Evolutionary conservation across 495 filamentous ascomycete genomes (phyloP).

Genomic region (Hypoxylon trugodes): DNA sequence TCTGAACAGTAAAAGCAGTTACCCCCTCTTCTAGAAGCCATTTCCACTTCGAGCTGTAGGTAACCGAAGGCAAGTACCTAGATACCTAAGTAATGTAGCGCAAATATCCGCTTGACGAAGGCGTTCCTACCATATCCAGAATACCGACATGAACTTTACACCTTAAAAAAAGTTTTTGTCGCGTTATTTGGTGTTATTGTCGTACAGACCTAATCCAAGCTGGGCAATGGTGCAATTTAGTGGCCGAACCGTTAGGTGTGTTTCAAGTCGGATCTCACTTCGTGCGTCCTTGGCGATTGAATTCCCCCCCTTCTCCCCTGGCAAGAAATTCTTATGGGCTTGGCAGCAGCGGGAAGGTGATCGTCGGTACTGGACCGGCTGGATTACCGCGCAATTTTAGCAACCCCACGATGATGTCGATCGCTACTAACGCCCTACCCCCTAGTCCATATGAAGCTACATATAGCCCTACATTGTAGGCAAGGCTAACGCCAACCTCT

Average conservation of each 20-base stretch:
- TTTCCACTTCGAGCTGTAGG: neutral
- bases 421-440: neutral
- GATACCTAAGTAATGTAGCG: too few species aligned
- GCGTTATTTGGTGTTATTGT: slow-evolving; percentile 28
- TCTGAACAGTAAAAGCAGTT: neutral
- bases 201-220: slow-evolving; percentile 25
- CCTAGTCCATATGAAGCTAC: too few species aligned
- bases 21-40: slow-evolving; percentile 19
- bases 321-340: slow-evolving; percentile 20
- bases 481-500: neutral
- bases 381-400: slow-evolving; percentile 28
- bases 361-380: slow-evolving; percentile 33
- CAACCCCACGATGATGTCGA: slow-evolving; percentile 34
- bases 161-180: too few species aligned
- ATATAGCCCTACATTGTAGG: neutral
- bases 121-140: too few species aligned
- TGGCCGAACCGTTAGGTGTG: slow-evolving; percentile 29
- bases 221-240: slow-evolving; percentile 22
- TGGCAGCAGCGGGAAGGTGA: slow-evolving; percentile 36
- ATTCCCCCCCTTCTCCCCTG: slow-evolving; percentile 4
- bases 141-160: slow-evolving; percentile 6
- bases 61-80: too few species aligned
- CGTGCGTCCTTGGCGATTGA: slow-evolving; percentile 35
- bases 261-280: slow-evolving; percentile 37
- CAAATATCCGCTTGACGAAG: too few species aligned